Evolutionary conservation across 2,329 filamentous ascomycete species (phyloP).

Genomic region (Pseudodiploospora longispora): DNA sequence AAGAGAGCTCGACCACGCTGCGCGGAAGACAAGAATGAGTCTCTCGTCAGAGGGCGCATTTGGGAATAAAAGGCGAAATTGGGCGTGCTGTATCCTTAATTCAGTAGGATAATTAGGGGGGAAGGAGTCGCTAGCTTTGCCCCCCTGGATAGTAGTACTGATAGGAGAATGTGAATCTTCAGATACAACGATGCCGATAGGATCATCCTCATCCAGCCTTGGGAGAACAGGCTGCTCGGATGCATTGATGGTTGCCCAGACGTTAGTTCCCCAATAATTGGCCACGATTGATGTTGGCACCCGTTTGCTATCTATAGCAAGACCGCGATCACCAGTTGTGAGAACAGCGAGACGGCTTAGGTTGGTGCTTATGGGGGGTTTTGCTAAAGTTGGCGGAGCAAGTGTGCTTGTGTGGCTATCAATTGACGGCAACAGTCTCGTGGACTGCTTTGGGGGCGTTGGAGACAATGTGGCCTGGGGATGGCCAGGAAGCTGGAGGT

Average conservation of each 20-base stretch:
- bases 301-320: slow-evolving; percentile 58
- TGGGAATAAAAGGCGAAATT: slow-evolving; percentile 88
- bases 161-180: slow-evolving; percentile 21
- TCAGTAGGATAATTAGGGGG: slow-evolving; percentile 73
- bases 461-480: slow-evolving; percentile 22
- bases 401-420: slow-evolving; percentile 53
- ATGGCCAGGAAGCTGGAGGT: slow-evolving; percentile 49
- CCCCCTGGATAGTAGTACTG: slow-evolving; percentile 19
- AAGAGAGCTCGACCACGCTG: slow-evolving; percentile 63
- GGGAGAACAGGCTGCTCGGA: slow-evolving; percentile 23
- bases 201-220: slow-evolving; percentile 29
- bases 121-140: slow-evolving; percentile 44
- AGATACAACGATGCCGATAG: slow-evolving; percentile 32
- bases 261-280: slow-evolving; percentile 86
- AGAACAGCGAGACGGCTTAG: slow-evolving; percentile 80
- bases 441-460: slow-evolving; percentile 18
- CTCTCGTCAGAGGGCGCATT: slow-evolving; percentile 69
- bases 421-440: slow-evolving; percentile 27
- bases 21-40: slow-evolving; percentile 84
- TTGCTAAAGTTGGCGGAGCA: slow-evolving; percentile 74
- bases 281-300: slow-evolving; percentile 83
- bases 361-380: slow-evolving; percentile 74
- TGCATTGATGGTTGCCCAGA: slow-evolving; percentile 49
- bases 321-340: slow-evolving; percentile 66
- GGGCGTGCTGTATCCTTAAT: slow-evolving; percentile 78